A percentile compares a stretch with the other conserved stretches of the same genome.
phyloP scores from a whole-genome alignment of 495 filamentous ascomycete species.

The Evernia prunastri region DNA sequence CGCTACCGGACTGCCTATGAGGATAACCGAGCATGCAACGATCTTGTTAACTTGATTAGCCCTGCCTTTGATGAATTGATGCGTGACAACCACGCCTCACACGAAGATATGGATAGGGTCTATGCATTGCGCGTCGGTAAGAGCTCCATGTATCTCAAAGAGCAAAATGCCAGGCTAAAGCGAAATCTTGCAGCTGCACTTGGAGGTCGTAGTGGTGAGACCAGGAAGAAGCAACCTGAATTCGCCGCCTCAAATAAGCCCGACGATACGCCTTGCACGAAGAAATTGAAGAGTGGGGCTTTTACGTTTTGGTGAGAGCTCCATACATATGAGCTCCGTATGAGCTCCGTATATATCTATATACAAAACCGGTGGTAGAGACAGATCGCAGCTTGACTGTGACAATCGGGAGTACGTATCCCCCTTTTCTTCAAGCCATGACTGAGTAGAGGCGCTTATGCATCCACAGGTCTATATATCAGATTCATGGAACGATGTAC shows the following conservation, averaged over 20 bases:
- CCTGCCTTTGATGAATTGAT: background rate
- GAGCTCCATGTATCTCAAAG: background rate
- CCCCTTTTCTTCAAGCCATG: no score
- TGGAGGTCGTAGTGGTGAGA: background rate
- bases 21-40: background rate
- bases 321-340: no score
- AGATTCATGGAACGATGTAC: no score
- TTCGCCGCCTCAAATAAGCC: background rate
- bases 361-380: no score
- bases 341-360: no score
- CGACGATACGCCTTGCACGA: no score
- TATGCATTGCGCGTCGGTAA: background rate
- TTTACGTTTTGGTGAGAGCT: no score
- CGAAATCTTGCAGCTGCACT: background rate
- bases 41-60: background rate
- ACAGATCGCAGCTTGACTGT: no score
- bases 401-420: no score
- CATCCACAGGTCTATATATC: no score
- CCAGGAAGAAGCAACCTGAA: background rate
- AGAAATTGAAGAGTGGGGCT: background rate
- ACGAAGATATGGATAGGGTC: background rate
- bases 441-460: no score
- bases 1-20: background rate
- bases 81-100: background rate
- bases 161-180: background rate